Conservation (phyloP, 768 basidiomycete species). For the Leccinum sublutescens region DNA sequence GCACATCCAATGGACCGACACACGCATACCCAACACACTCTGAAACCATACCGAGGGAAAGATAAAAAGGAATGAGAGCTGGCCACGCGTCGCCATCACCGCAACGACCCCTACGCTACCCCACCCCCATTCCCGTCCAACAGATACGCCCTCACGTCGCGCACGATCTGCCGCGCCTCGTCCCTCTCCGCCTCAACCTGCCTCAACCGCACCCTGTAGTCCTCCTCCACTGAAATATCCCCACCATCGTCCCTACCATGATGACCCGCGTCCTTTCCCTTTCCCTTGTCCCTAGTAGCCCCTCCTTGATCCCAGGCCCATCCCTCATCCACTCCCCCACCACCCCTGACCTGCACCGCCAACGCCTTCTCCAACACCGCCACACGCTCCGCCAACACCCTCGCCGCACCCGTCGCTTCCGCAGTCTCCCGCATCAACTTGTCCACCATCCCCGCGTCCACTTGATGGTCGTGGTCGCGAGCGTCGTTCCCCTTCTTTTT, state of each 20-base stretch:
- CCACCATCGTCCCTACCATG: background rate
- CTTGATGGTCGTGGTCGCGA: no score
- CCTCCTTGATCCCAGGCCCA: background rate
- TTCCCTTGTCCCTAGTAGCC: background rate
- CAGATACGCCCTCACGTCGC: slow-evolving; percentile 17
- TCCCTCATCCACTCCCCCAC: background rate
- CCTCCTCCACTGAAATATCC: background rate
- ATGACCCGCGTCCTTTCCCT: background rate
- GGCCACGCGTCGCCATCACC: no score
- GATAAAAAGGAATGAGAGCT: no score
- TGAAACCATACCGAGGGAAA: no score
- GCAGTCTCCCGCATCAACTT: slow-evolving; percentile 19
- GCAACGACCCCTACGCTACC: background rate
- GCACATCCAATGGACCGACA: background rate
- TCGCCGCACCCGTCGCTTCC: slow-evolving; percentile 15
- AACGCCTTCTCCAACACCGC: slow-evolving; percentile 22
- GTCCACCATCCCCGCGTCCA: slow-evolving; percentile 12
- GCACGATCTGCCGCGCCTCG: slow-evolving; percentile 13
- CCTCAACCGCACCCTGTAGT: slow-evolving; percentile 12
- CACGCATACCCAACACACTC: background rate
- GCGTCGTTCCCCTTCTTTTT: background rate
- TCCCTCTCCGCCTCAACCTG: slow-evolving; percentile 23
- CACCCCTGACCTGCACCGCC: slow-evolving; percentile 1
- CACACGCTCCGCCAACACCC: slow-evolving; percentile 25
- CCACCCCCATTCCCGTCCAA: slow-evolving; percentile 5